Conservation (phyloP, 2,329 filamentous ascomycete species). For the Exophiala spinifera region DNA sequence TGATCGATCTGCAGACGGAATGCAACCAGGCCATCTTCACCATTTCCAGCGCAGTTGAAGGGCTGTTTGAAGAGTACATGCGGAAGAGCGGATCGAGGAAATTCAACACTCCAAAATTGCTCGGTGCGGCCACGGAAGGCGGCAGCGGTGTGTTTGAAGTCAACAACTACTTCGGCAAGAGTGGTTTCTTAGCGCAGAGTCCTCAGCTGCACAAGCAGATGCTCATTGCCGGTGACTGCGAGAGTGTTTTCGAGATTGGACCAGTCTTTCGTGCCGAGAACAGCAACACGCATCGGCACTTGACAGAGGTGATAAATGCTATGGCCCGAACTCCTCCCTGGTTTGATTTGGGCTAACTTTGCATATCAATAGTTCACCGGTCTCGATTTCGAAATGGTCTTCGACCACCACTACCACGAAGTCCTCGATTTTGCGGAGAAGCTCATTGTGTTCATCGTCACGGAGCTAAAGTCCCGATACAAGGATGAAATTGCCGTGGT, state of each 20-base stretch:
- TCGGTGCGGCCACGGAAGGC: slow-evolving; percentile 87
- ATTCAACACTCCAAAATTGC: slow-evolving; percentile 86
- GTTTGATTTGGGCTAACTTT: too few relatives aligned
- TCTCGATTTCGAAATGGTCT: slow-evolving; percentile 53
- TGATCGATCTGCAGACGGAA: slow-evolving; percentile 86
- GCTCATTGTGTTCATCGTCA: slow-evolving; percentile 49
- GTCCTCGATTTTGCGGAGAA: slow-evolving; percentile 50
- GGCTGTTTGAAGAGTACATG: slow-evolving; percentile 77
- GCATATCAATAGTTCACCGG: slow-evolving; percentile 51
- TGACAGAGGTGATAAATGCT: slow-evolving; percentile 57
- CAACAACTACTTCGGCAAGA: slow-evolving; percentile 75
- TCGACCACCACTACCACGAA: slow-evolving; percentile 51
- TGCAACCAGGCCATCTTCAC: slow-evolving; percentile 85
- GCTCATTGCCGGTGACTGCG: slow-evolving; percentile 62
- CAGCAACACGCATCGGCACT: slow-evolving; percentile 63
- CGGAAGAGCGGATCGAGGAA: slow-evolving; percentile 70
- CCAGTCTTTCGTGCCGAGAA: slow-evolving; percentile 67
- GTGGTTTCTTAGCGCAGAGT: slow-evolving; percentile 66
- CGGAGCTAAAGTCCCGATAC: slow-evolving; percentile 44
- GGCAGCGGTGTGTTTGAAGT: slow-evolving; percentile 88
- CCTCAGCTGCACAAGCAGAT: slow-evolving; percentile 68
- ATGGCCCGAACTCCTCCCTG: too few relatives aligned
- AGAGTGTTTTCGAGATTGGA: slow-evolving; percentile 62
- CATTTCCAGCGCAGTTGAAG: slow-evolving; percentile 63
- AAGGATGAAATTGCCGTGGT: slow-evolving; percentile 45